phyloP scores from a whole-genome alignment of 805 yeast species.

The Zygosaccharomyces bailii region DNA sequence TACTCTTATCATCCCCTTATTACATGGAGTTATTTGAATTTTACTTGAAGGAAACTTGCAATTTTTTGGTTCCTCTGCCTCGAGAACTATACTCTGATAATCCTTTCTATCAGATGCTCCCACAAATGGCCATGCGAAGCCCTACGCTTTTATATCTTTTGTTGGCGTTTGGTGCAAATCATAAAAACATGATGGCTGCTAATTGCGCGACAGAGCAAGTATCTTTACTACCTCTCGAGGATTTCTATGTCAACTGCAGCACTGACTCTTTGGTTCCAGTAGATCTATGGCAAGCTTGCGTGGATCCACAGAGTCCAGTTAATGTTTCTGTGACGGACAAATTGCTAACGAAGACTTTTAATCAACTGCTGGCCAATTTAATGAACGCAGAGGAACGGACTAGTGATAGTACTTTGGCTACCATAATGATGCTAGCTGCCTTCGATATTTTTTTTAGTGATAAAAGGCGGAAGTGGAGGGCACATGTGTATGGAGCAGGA shows the following conservation, averaged over 20 bases:
- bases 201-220: background rate
- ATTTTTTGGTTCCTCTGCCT: constrained; percentile 64
- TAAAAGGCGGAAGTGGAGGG: constrained; percentile 50
- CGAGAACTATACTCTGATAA: constrained; percentile 50
- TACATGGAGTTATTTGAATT: constrained; percentile 61
- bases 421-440: constrained; percentile 58
- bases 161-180: constrained; percentile 48
- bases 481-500: constrained; percentile 65
- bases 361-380: constrained; percentile 50
- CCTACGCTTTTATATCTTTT: constrained; percentile 52
- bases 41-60: constrained; percentile 58
- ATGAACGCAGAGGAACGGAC: constrained; percentile 51
- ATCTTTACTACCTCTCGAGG: constrained; percentile 1
- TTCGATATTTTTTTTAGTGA: constrained; percentile 50
- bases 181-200: constrained; percentile 30
- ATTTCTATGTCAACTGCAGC: background rate
- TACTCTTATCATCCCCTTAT: constrained; percentile 54
- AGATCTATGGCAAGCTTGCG: constrained; percentile 22
- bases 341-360: constrained; percentile 53
- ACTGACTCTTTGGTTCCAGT: background rate
- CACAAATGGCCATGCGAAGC: constrained; percentile 62
- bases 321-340: constrained; percentile 38
- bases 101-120: constrained; percentile 63
- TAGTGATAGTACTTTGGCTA: constrained; percentile 64
- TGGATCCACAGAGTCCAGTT: constrained; percentile 12